Conservation (phyloP, 257 asterid species). For the Henckelia pumila region DNA sequence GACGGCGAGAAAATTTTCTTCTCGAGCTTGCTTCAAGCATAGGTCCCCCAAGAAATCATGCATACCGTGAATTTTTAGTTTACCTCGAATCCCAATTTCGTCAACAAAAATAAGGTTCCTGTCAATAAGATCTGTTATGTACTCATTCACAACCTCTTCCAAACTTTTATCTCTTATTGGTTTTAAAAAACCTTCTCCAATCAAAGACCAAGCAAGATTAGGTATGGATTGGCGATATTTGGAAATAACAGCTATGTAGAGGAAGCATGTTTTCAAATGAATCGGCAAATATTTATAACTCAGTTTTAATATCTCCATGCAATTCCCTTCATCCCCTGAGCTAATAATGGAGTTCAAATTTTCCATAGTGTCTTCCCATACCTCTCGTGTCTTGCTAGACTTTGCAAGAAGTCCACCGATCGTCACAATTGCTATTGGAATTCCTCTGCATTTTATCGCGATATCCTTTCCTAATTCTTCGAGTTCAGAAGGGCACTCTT, state of each 20-base stretch:
- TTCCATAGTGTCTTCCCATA: constrained; percentile 25
- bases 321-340: constrained; percentile 7
- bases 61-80: too few species aligned
- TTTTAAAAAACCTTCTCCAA: constrained; percentile 36
- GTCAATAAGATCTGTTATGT: too few species aligned
- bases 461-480: constrained; percentile 22
- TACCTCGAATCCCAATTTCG: too few species aligned
- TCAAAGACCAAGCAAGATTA: constrained; percentile 4
- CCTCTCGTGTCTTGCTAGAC: neutral
- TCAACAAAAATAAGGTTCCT: too few species aligned
- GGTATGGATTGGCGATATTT: too few species aligned
- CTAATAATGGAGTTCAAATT: constrained; percentile 20
- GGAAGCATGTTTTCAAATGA: constrained; percentile 34
- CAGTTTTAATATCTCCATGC: constrained; percentile 23
- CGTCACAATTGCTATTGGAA: constrained; percentile 30
- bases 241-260: constrained; percentile 29
- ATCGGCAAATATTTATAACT: constrained; percentile 37
- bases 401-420: constrained; percentile 36
- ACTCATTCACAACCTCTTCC: constrained; percentile 22
- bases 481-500: constrained; percentile 25
- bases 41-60: too few species aligned
- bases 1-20: constrained; percentile 27
- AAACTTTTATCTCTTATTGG: neutral
- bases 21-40: too few species aligned
- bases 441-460: constrained; percentile 26